phyloP scores from a whole-genome alignment of 1,139 yeast species.

The Candida sojae region DNA sequence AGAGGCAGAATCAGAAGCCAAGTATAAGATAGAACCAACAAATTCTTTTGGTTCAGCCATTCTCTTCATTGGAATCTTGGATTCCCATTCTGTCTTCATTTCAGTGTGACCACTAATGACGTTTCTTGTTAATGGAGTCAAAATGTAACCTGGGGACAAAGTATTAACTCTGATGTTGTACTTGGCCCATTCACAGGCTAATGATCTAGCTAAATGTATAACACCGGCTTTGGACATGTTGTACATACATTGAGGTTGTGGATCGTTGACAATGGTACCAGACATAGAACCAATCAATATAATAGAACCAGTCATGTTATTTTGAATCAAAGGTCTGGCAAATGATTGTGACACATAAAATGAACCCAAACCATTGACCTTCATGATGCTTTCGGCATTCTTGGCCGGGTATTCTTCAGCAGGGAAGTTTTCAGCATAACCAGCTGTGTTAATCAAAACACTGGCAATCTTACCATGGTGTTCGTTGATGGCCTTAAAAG shows the following conservation, averaged over 20 bases:
- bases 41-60: constrained; percentile 56
- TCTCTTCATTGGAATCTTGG: constrained; percentile 50
- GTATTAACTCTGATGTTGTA: constrained; percentile 51
- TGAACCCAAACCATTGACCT: constrained; percentile 77
- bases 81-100: constrained; percentile 52
- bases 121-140: constrained; percentile 51
- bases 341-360: constrained; percentile 62
- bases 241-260: constrained; percentile 53
- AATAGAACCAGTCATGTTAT: constrained; percentile 52
- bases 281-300: constrained; percentile 52
- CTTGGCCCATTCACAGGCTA: constrained; percentile 56
- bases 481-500: constrained; percentile 50
- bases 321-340: constrained; percentile 66
- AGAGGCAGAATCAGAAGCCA: constrained; percentile 48
- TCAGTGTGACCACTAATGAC: constrained; percentile 47
- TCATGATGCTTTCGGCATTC: constrained; percentile 67
- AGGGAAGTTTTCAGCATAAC: constrained; percentile 79
- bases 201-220: constrained; percentile 47
- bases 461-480: constrained; percentile 65
- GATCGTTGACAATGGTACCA: constrained; percentile 52
- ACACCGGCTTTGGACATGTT: constrained; percentile 56
- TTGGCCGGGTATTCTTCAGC: constrained; percentile 76
- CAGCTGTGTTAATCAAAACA: constrained; percentile 74
- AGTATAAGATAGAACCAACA: constrained; percentile 48
- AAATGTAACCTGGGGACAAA: constrained; percentile 49